Evolutionary conservation across 108 stramenopile genomes (phyloP), one percentile per base, ranked within the genome.

Genomic region (Cyclotella choctawhatcheeana): DNA sequence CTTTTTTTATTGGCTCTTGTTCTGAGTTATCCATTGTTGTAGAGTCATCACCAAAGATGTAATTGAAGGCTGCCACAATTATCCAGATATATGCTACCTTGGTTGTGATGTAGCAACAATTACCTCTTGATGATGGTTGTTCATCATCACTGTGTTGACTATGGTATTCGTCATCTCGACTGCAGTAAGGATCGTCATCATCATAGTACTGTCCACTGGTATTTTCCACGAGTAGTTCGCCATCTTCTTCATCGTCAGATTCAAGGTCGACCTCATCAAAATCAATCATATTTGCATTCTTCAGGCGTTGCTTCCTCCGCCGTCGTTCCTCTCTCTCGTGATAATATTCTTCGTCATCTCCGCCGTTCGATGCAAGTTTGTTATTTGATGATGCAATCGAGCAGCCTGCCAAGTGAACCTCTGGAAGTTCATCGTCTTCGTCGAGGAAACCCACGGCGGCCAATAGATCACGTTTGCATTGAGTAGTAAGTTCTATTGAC

Each of bases 41-140:
- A 5, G 60, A 56, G 14, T 77, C 76, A 22, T 64, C 68, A 32
- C 64, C 26, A 44, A 67, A 68, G 20, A 68, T 26, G 25, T 44
- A 68, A 3, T 53, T 4, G 14, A 67, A 17, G 26, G 65, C 58
- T 25, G 58, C 47, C 18, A 62, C 67, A 21, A 43, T 35, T 37
- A 40, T 0, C 1, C 40, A 0, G n/a, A 76, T 43, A 66, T 27
- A 67, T 0, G 68, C 5, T 1, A 76, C 35, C 22, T 76, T 76
- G 47, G 29, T 50, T 21, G 17, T 53, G 13, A 59, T 59, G 22
- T 37, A 25, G 22, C 27, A 58, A 2, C 30, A 43, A 13, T 43
- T 31, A 58, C 24, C 20, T 34, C 45, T 30, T 21, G 18, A 47
- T 6, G 48, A 31, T 47, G 67, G n/a, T n/a, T n/a, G n/a, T n/a